These are phyloP conservation scores for Iris pallida DNA, from an alignment of 116 monocot genomes.

Conservation along the genomic window DNA sequence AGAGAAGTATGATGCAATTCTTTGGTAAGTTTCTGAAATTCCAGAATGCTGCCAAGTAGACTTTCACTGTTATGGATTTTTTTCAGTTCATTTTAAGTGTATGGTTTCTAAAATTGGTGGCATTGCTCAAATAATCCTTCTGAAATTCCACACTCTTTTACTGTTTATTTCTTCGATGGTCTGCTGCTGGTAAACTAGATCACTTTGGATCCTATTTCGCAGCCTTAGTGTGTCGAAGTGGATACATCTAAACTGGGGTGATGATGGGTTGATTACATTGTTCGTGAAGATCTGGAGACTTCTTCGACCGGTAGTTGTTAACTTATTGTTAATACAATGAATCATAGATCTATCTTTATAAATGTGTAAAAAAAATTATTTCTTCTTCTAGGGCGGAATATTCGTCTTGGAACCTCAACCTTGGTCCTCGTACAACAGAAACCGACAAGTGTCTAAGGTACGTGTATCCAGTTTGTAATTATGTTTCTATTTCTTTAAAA, in stretches of 20 bases:
- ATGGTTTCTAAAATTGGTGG: not conserved
- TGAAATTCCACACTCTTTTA: not conserved
- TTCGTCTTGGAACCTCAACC: constrained; percentile 89
- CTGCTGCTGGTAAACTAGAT: constrained; percentile 2
- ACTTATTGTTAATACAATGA: constrained; percentile 1
- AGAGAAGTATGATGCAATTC: constrained; percentile 69
- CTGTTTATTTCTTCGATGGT: not conserved
- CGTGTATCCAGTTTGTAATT: too few relatives aligned
- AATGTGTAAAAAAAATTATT: not conserved
- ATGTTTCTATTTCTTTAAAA: too few relatives aligned
- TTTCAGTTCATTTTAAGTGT: not conserved
- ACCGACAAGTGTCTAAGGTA: constrained; percentile 74
- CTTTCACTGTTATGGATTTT: not conserved
- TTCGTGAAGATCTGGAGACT: constrained; percentile 86
- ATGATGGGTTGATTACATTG: constrained; percentile 76
- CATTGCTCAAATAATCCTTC: not conserved
- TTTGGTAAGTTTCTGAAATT: constrained; percentile 46
- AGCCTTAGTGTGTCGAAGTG: constrained; percentile 96
- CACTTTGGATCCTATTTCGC: constrained; percentile 14
- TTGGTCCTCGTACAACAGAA: constrained; percentile 76
- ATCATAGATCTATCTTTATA: not conserved
- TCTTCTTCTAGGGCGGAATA: constrained; percentile 64
- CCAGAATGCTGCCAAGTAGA: not conserved
- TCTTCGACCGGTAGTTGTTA: constrained; percentile 63
- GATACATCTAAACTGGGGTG: constrained; percentile 94